phyloP scores from a whole-genome alignment of 306 rosid genomes.

The Ziziphus jujuba region DNA sequence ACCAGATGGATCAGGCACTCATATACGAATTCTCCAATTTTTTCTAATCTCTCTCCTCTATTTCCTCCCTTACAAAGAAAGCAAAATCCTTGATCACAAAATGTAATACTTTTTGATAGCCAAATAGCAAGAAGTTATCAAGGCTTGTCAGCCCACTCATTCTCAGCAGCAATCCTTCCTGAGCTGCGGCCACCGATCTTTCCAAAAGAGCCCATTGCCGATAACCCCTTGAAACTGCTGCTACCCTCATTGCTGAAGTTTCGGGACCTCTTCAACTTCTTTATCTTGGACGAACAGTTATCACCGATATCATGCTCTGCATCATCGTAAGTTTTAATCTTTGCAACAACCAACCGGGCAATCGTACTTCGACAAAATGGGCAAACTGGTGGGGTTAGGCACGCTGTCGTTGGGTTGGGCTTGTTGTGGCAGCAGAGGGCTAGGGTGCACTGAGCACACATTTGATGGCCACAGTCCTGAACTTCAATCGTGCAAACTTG shows the following conservation, averaged over 20 bases:
- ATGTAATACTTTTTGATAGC: conserved; percentile 25
- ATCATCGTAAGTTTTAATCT: conserved; percentile 50
- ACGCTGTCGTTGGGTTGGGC: conserved; percentile 71
- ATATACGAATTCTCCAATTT: conserved; percentile 24
- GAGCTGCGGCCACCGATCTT: conserved; percentile 69
- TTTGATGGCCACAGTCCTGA: conserved; percentile 84
- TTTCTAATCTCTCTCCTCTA: not conserved
- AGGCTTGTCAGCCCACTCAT: conserved; percentile 69
- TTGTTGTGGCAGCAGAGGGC: conserved; percentile 94
- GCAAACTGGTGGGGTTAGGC: conserved; percentile 73
- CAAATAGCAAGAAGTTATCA: conserved; percentile 20
- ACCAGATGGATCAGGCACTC: conserved; percentile 37
- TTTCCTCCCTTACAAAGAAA: not conserved
- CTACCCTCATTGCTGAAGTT: conserved; percentile 72
- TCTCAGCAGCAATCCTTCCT: conserved; percentile 64
- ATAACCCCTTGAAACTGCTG: conserved; percentile 80
- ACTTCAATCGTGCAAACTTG: conserved; percentile 85
- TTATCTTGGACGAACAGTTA: conserved; percentile 51
- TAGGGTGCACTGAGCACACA: conserved; percentile 96
- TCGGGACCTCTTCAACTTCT: conserved; percentile 55
- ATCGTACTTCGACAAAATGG: conserved; percentile 94
- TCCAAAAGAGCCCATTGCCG: conserved; percentile 65
- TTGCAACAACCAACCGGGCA: conserved; percentile 47
- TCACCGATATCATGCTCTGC: conserved; percentile 46
- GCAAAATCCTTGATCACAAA: conserved; percentile 18